Percentiles rank a stretch among this genome's conserved stretches.
Conservation (phyloP, 768 basidiomycete genomes). For the Mrakia frigida region DNA sequence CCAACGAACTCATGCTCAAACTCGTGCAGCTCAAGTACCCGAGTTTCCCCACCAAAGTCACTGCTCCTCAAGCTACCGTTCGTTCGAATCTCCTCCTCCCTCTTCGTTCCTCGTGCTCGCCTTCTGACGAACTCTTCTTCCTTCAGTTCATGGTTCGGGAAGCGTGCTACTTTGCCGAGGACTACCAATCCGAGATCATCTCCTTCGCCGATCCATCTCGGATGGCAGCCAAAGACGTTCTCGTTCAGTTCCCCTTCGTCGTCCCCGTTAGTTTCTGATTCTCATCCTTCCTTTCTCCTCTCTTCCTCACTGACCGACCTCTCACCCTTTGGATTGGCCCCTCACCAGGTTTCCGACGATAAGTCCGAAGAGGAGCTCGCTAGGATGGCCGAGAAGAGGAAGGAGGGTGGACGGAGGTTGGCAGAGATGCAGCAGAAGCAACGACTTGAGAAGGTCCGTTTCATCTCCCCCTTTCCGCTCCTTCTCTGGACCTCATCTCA, state of each 20-base stretch:
- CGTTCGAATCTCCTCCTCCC: constrained; percentile 36
- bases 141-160: constrained; percentile 85
- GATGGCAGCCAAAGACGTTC: constrained; percentile 60
- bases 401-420: constrained; percentile 78
- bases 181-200: constrained; percentile 67
- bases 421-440: constrained; percentile 87
- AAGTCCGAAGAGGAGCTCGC: constrained; percentile 88
- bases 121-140: neutral
- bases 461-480: neutral
- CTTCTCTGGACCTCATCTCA: too few species aligned
- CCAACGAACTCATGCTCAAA: constrained; percentile 85
- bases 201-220: constrained; percentile 61
- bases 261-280: constrained; percentile 42
- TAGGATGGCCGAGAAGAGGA: constrained; percentile 67
- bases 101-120: neutral
- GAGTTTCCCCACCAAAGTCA: constrained; percentile 79
- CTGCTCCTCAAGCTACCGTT: constrained; percentile 69
- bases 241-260: constrained; percentile 83
- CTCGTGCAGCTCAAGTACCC: constrained; percentile 94
- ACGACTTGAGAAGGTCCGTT: constrained; percentile 70
- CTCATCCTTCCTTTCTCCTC: neutral
- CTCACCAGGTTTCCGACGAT: constrained; percentile 56
- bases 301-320: neutral
- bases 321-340: neutral
- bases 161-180: constrained; percentile 73